phyloP scores from a whole-genome alignment of 2,329 filamentous ascomycete genomes.

The Talaromyces sp. region DNA sequence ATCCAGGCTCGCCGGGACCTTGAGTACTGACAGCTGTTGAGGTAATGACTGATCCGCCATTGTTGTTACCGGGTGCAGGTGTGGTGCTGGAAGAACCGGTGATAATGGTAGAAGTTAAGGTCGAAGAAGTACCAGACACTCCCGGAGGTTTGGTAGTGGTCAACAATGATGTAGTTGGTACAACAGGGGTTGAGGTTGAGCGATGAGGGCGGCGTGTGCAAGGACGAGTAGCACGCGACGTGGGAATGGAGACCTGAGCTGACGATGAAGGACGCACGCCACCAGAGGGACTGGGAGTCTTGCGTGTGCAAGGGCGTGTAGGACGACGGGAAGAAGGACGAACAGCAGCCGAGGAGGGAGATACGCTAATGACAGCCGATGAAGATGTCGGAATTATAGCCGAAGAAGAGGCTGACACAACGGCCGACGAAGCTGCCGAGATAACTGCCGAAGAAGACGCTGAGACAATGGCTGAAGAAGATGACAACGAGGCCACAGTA shows the following conservation, averaged over 20 bases:
- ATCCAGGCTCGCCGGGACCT: background rate
- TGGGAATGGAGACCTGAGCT: background rate
- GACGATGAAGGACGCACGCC: constrained; percentile 1
- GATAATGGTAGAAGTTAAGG: background rate
- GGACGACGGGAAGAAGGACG: background rate
- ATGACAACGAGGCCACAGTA: background rate
- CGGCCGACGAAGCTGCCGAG: background rate
- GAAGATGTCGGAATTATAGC: background rate
- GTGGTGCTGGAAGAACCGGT: background rate
- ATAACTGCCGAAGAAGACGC: background rate
- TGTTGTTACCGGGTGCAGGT: background rate
- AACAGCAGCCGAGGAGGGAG: background rate
- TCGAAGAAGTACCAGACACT: background rate
- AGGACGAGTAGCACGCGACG: background rate
- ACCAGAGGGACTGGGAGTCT: background rate
- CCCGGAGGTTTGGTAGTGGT: background rate
- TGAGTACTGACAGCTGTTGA: constrained; percentile 1
- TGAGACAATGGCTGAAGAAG: background rate
- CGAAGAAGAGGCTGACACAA: background rate
- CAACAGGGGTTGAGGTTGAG: background rate
- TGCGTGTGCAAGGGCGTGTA: background rate
- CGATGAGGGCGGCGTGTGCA: background rate
- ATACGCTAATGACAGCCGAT: background rate
- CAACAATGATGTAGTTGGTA: background rate
- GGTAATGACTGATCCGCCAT: background rate